Evolutionary conservation across 2,329 filamentous ascomycete genomes (phyloP), one percentile per base, ranked within the genome.

Genomic region (Sclerotinia trifoliorum): DNA sequence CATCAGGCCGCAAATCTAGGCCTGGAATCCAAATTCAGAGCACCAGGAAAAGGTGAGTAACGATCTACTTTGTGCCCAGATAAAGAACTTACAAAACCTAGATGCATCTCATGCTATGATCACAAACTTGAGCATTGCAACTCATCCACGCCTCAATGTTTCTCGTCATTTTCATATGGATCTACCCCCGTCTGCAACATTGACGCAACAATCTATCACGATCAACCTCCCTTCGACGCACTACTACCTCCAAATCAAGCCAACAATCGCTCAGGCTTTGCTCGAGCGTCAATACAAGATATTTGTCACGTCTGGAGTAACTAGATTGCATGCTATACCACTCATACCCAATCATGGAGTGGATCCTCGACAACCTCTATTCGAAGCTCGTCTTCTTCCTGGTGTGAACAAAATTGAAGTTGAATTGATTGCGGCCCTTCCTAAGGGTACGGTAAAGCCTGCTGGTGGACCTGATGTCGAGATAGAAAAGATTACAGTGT

Each of bases 321-420:
- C 86, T 63, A 83, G 90, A 10, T 82, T 90, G 44, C 73, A 74
- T 72, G 73, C 74, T 26, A 73, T 78, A 69, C 77, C 77, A 46
- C 84, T 85, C 70, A 82, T 84, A 32, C 83, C 85, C 3, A 83
- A 86, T 29, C 86, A 87, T 64, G 79, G 81, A 29, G 80, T 84
- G 56, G 82, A 84, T 73, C 83, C 79, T 58, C 82, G 83, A 69
- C 87, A 87, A 71, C 88, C 89, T n/a, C 81, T 90, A 0, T 97
- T 93, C 74, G 93, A 97, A 73, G 85, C 88, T 10, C 86, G 86
- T 64, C 81, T 97, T 39, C 84, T 86, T 35, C 84, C 86, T 1
- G 93, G 92, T 8, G 84, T 93, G 63, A 96, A 95, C 73, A 85
- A 89, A 57, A 85, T 97, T 63, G 90, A 93, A 74, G 84, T 96